Base-by-base conservation (phyloP, 352 stramenopile genomes). In the Pythium aristosporum region DNA sequence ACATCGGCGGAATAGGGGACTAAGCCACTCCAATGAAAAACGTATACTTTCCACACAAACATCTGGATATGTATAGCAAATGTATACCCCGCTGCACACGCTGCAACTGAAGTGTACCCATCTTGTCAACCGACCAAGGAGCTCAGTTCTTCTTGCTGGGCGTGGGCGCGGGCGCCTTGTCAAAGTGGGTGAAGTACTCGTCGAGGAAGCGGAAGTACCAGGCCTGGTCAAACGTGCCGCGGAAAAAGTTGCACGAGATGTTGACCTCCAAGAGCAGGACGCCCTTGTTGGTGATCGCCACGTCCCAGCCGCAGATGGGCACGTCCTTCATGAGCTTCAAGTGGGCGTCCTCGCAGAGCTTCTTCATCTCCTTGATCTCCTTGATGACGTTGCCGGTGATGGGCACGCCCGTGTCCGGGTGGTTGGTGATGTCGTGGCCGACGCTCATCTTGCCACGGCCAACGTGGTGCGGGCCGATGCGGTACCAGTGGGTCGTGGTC, bases 401-500 rank as follows among this genome's bases (percentile, higher is more conserved):
- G 43, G 76, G 79, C 53, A 91, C 86, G 59, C 87, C 82, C 28
- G 85, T 96, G 76, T 97, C 89, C 25, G 91, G 91, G 79, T 97
- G 91, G 74, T 87, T 85, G 39, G 77, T 92, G 62, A 91, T 92
- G 65, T 96, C 81, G 75, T 97, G 91, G 41, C 81, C 80, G 28
- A 92, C 87, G 49, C 76, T 87, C 76, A 94, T 88, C 57, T 85
- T 88, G 61, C 76, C 82, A 16, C 71, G 77, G 54, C 85, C 75
- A 23, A 89, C 65, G 73, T 96, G 86, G 58, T 85, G 73, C 30
- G 79, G 75, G 12, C 92, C 92, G 28, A 98, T 79, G 56, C 88
- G 73, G 79, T 98, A 96, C 97, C 97, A 99, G 79, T 99, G 96
- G 28, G 85, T 96, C 74, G 98, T 99, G 34, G 95, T 99, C 21